Percentiles rank a stretch among this genome's conserved stretches.
Conservation (phyloP, 352 stramenopile genomes). For the Globisporangium iwayamae region DNA sequence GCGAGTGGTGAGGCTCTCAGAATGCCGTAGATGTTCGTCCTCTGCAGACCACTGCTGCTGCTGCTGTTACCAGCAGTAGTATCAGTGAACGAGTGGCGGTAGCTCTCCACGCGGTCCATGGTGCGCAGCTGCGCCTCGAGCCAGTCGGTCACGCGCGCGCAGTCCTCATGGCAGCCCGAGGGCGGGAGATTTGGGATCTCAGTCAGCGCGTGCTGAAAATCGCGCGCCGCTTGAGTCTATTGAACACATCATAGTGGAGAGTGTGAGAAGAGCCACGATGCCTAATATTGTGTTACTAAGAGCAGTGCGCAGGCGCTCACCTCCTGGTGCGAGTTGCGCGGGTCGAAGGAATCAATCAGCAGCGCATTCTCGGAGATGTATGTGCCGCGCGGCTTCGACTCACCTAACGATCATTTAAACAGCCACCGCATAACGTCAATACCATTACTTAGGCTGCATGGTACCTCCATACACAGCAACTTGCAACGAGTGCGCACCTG, state of each 20-base stretch:
- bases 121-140: conserved; percentile 44
- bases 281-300: neutral
- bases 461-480: neutral
- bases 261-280: neutral
- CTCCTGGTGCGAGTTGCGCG: conserved; percentile 36
- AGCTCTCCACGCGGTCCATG: conserved; percentile 59
- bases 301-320: conserved; percentile 4
- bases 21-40: conserved; percentile 78
- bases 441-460: neutral
- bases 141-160: conserved; percentile 49
- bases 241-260: neutral
- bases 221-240: conserved; percentile 9
- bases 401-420: conserved; percentile 23
- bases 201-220: conserved; percentile 39
- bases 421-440: neutral
- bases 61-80: neutral
- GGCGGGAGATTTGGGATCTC: conserved; percentile 27
- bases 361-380: conserved; percentile 90
- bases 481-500: conserved; percentile 25
- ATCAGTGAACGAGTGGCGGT: conserved; percentile 46
- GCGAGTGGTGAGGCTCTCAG: conserved; percentile 65
- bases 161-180: conserved; percentile 42
- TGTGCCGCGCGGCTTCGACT: conserved; percentile 78
- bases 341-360: conserved; percentile 71
- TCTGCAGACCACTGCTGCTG: conserved; percentile 7